Conservation (phyloP, 495 filamentous ascomycete genomes). For the Cercophora samala region DNA sequence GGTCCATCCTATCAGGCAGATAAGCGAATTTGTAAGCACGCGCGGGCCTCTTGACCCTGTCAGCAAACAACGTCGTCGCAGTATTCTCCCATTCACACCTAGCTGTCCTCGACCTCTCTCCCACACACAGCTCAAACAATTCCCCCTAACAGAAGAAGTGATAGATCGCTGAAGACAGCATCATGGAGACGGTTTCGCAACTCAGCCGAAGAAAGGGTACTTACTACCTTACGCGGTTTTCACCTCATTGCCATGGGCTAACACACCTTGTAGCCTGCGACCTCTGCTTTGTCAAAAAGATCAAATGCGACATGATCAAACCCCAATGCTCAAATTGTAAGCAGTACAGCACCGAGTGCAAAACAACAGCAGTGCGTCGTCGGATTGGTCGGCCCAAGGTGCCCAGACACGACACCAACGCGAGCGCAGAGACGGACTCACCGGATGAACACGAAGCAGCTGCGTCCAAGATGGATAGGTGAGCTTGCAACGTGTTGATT, state of each 20-base stretch:
- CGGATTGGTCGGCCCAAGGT: conserved; percentile 2
- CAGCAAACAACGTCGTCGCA: not conserved
- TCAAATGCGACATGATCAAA: conserved; percentile 36
- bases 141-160: not conserved
- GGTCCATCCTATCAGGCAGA: not conserved
- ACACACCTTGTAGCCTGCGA: conserved; percentile 23
- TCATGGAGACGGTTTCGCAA: conserved; percentile 8
- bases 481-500: not conserved
- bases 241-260: not conserved
- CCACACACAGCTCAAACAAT: not conserved
- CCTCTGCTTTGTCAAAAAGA: conserved; percentile 38
- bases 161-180: not conserved
- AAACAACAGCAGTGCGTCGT: conserved; percentile 28
- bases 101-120: not conserved
- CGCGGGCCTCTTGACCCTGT: not conserved
- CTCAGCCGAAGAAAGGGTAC: conserved; percentile 9
- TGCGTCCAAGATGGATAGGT: not conserved
- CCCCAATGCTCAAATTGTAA: conserved; percentile 36
- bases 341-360: conserved; percentile 32
- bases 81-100: not conserved
- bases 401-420: not conserved
- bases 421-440: not conserved
- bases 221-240: too few relatives aligned
- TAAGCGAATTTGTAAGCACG: not conserved
- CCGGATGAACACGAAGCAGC: not conserved